phyloP scores from a whole-genome alignment of 768 basidiomycete species.

The Leccinum variicolor region DNA sequence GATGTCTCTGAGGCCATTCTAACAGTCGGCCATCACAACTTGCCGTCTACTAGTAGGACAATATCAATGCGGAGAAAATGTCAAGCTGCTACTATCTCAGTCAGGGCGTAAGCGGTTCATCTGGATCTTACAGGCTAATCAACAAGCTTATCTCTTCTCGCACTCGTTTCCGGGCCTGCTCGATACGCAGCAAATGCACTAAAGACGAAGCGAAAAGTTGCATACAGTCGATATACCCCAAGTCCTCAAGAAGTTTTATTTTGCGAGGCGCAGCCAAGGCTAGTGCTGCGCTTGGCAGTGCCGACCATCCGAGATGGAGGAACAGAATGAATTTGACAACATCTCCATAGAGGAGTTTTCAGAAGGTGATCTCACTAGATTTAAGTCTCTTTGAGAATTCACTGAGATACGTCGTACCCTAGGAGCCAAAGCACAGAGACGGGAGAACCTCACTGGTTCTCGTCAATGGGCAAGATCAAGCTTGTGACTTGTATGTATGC shows the following conservation, averaged over 20 bases:
- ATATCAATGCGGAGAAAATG: background rate
- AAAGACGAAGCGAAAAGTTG: constrained; percentile 10
- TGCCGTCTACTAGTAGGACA: too few species aligned
- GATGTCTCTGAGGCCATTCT: too few species aligned
- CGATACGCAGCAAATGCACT: background rate
- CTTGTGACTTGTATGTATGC: constrained; percentile 74
- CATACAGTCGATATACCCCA: constrained; percentile 78
- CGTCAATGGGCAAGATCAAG: constrained; percentile 84
- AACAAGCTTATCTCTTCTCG: background rate
- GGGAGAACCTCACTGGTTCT: constrained; percentile 81
- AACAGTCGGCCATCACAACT: too few species aligned
- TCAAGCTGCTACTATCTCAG: background rate
- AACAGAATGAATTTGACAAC: constrained; percentile 74
- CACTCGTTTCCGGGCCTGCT: background rate
- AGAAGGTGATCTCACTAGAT: constrained; percentile 52
- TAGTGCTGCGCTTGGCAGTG: constrained; percentile 58
- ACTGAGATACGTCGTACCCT: constrained; percentile 80
- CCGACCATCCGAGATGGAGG: constrained; percentile 68
- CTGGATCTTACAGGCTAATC: too few species aligned
- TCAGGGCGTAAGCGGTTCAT: background rate
- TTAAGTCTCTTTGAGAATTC: constrained; percentile 71
- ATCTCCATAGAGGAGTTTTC: constrained; percentile 80
- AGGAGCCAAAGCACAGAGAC: constrained; percentile 75
- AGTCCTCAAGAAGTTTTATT: constrained; percentile 81
- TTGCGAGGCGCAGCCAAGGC: constrained; percentile 60